Evolutionary conservation across 768 basidiomycete species (phyloP), one percentile per base, ranked within the genome.

Genomic region (Mycena chlorophos): DNA sequence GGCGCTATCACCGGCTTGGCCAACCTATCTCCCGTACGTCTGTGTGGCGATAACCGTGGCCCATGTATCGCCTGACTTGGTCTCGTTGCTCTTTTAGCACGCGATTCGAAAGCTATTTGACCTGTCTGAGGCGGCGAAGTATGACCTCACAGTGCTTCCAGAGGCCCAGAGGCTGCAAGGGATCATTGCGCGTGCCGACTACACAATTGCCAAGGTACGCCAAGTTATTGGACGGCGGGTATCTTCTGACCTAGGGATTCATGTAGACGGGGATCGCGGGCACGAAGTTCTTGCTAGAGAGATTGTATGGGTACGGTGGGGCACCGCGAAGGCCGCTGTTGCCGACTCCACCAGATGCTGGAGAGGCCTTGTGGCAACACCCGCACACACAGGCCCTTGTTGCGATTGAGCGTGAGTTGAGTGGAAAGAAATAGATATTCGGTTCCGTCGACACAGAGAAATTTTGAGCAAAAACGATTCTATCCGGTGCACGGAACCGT

Each of bases 1-100:
- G 94, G 94, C 45, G 92, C 91, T 46, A 96, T 96, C 67, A 93
- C 89, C 29, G 94, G 94, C 43, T 84, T 95, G 19, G 92, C 82
- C 6, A 95, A 95, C 67, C 67, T 94, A 53, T 85, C 88, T 42
- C 91, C 91, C 10, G 90, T 87, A 63, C 10, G 34, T n/a, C n/a
- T 59, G 77, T 70, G 22, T 19, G 47, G 46, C 51, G 39, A 28
- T 20, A 6, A 49, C 29, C 27, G 48, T 3, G n/a, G n/a, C n/a
- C n/a, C 38, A 57, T 27, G 25, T 56, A 55, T 56, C 13, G 27
- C n/a, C 37, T 37, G 3, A 30, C 23, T 23, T 28, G n/a, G n/a
- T n/a, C n/a, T n/a, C n/a, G 53, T 38, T 39, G 31, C 29, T 4
- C 46, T 30, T 40, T 38, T 52, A 90, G 86, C 66, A 82, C 62